A percentile compares a stretch with the other conserved stretches of the same genome.
Conservation (phyloP, 2,329 filamentous ascomycete species). For the Colletotrichum sp. region DNA sequence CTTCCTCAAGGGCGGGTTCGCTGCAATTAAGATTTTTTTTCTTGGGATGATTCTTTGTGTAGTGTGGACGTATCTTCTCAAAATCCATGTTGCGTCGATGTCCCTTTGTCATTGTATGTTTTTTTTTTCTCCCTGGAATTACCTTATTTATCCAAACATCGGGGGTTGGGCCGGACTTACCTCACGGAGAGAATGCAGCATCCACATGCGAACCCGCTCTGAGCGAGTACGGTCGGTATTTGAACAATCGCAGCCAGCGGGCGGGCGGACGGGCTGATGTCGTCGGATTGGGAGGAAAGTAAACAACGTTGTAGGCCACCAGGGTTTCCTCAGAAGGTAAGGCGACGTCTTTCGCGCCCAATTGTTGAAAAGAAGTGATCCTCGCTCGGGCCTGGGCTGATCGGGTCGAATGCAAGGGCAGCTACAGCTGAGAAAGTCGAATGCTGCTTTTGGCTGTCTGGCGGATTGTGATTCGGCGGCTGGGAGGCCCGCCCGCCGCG, state of each 20-base stretch:
- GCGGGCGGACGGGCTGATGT: neutral
- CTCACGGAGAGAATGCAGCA: neutral
- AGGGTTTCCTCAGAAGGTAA: neutral
- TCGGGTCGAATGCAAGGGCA: neutral
- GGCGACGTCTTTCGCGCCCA: neutral
- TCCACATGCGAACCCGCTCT: neutral
- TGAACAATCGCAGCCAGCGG: neutral
- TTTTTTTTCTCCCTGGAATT: neutral
- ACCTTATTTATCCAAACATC: neutral
- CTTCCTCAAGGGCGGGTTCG: neutral
- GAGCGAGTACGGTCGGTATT: neutral
- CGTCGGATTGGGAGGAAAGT: neutral
- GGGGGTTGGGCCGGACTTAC: neutral
- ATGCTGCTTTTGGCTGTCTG: slow-evolving; percentile 21
- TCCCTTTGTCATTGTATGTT: neutral
- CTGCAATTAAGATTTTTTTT: neutral
- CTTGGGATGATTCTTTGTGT: neutral
- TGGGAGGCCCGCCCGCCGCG: neutral
- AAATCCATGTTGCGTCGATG: neutral
- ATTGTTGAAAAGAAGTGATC: neutral
- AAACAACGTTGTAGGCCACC: neutral
- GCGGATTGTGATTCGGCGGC: slow-evolving; percentile 13
- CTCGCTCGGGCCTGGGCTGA: neutral
- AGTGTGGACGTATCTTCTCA: neutral
- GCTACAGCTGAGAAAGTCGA: neutral